Evolutionary conservation across 768 basidiomycete species (phyloP).

Genomic region (Hortiboletus flavorubellus): DNA sequence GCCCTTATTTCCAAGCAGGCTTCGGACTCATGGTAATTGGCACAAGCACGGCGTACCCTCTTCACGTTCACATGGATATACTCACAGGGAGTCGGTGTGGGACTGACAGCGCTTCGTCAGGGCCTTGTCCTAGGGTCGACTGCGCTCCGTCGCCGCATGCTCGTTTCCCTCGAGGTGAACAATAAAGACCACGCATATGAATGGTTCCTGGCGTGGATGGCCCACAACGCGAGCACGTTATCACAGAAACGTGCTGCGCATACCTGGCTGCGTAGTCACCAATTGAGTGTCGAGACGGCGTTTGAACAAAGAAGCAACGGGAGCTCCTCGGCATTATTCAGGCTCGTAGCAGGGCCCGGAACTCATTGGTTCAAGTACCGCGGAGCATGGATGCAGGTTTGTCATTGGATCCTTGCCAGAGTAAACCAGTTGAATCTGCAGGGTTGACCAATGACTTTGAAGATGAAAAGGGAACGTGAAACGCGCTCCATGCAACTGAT

Average conservation of each 20-base stretch:
- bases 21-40: constrained; percentile 89
- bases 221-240: constrained; percentile 51
- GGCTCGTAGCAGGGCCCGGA: constrained; percentile 93
- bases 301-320: constrained; percentile 90
- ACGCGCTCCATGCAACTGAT: constrained; percentile 87
- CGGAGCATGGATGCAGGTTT: constrained; percentile 94
- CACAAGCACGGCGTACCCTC: neutral
- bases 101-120: constrained; percentile 70
- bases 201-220: constrained; percentile 98
- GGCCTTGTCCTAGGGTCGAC: constrained; percentile 64
- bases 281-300: constrained; percentile 91
- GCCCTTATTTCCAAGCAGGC: constrained; percentile 97
- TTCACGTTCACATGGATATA: neutral
- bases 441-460: constrained; percentile 9
- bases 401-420: constrained; percentile 1
- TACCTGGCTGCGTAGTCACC: constrained; percentile 73
- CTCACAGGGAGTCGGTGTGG: constrained; percentile 84
- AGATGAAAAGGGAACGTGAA: constrained; percentile 95
- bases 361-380: constrained; percentile 88
- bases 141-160: constrained; percentile 81
- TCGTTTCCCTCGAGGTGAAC: constrained; percentile 93
- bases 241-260: constrained; percentile 24
- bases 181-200: constrained; percentile 94
- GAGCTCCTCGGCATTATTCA: constrained; percentile 84
- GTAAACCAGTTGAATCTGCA: neutral